Evolutionary conservation across 1,139 yeast species (phyloP), one percentile per base, ranked within the genome.

Genomic region (Saccharomyces hybrid): DNA sequence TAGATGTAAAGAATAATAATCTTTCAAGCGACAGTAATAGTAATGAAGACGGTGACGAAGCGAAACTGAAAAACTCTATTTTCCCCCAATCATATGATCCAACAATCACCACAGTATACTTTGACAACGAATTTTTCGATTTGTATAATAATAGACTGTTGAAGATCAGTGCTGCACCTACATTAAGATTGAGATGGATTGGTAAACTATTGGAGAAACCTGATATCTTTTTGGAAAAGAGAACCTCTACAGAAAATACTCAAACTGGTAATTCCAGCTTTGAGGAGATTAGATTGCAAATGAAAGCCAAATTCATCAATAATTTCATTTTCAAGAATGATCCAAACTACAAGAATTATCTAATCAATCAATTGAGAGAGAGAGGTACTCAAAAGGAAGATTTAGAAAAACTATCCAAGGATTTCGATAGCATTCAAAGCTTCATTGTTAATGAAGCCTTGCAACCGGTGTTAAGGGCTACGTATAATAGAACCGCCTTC

Each of bases 401-500:
- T 48, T 72, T 86, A 57, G 80, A 79, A 56, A 77, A 79, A 60
- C 76, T 79, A 60, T 77, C 79, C 54, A 69, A 76, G 19, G 79
- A 83, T 57, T 82, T 86, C 56, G 76, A 78, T 49, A 80, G 80
- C 55, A 74, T 90, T 54, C 84, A 84, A 65, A 70, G 75, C 9
- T 88, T 85, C 66, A 84, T 93, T 59, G 70, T 74, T 48, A 83
- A 83, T 54, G 78, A 83, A 63, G 78, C 82, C 56, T 77, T 93
- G 60, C 87, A 88, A 71, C 99, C 99, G n/a, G 82, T 88, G 44
- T 73, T 93, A 69, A 83, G 99, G 73, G 82, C 96, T 4, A 81
- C 86, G 48, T 90, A 88, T 73, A 88, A 89, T 49, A 81, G 99
- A 72, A 88, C 96, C 14, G 98, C 98, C 1, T 93, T 93, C 77